Percentiles rank a stretch among this genome's conserved stretches.
Conservation (phyloP, 805 yeast species). For the Cyberlindnera saturnus region DNA sequence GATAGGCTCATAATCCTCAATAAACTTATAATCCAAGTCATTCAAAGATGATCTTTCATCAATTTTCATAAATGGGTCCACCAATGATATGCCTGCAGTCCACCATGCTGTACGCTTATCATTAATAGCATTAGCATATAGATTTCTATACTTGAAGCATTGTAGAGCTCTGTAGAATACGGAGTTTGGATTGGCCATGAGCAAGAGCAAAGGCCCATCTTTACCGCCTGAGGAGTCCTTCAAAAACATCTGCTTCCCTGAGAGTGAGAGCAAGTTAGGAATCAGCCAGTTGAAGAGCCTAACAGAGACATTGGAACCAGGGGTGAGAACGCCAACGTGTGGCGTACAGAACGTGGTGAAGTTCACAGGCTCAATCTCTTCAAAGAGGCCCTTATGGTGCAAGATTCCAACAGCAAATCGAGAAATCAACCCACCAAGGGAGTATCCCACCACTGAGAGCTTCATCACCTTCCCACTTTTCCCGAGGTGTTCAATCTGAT, state of each 20-base stretch:
- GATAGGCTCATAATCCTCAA: constrained; percentile 49
- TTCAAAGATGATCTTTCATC: constrained; percentile 39
- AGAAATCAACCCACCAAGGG: constrained; percentile 78
- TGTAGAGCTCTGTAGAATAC: constrained; percentile 52
- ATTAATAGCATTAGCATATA: constrained; percentile 73
- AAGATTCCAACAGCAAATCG: constrained; percentile 74
- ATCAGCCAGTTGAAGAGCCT: constrained; percentile 55
- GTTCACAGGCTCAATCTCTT: constrained; percentile 47
- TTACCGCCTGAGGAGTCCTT: constrained; percentile 32
- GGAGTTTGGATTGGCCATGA: constrained; percentile 61
- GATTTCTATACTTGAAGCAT: constrained; percentile 43
- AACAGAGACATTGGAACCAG: constrained; percentile 46
- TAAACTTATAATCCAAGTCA: constrained; percentile 33
- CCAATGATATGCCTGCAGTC: constrained; percentile 63
- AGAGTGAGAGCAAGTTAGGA: constrained; percentile 59
- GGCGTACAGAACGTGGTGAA: constrained; percentile 65
- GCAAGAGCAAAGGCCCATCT: constrained; percentile 47
- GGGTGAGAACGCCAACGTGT: constrained; percentile 61
- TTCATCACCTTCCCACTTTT: constrained; percentile 41
- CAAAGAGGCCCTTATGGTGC: constrained; percentile 46
- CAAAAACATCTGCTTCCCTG: constrained; percentile 72
- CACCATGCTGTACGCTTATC: constrained; percentile 82
- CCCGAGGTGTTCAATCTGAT: constrained; percentile 26
- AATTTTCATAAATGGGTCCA: constrained; percentile 51
- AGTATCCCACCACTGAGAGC: constrained; percentile 75